Evolutionary conservation across 2,329 filamentous ascomycete species (phyloP), one percentile per base, ranked within the genome.

Genomic region (Ceratocystis variospora): DNA sequence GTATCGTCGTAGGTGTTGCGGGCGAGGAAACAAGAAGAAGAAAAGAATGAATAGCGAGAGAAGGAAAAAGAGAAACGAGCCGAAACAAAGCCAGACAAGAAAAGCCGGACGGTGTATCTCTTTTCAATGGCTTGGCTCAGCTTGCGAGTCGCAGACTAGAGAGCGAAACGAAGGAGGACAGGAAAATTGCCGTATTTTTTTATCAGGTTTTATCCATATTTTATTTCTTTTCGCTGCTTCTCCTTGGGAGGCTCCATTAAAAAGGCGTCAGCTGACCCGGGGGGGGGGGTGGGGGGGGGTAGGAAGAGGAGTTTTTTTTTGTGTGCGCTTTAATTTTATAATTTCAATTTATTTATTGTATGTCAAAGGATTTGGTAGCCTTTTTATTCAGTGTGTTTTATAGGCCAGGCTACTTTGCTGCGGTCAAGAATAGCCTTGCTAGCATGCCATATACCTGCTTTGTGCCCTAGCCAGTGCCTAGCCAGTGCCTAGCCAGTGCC

Each of bases 231-330:
- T 8, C 6, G 15, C n/a, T 48, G 15, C n/a, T 48, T 48, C n/a
- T 19, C n/a, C 46, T 19, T 19, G 46, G 53, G 33, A 37, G 37
- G 25, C 53, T 57, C 53, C 53, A 57, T 57, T 57, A 31, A 57
- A 57, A 57, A 57, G 53, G 10, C 53, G 53, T 57, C 53, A 57
- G 53, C 53, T 57, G 53, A 57, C 53, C 53, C 31, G 53, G 53
- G 53, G 53, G 53, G 3, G 33, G 33, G 53, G 53, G 53, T 25
- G 3, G 33, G 33, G 12, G 33, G 33, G 15, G 46, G 22, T 1
- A 22, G 22, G 22, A 22, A 22, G 22, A 25, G 22, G 22, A 25
- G 22, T 25, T 25, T 50, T n/a, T 50, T 50, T 50, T 33, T 1
- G 25, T 57, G 53, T 31, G 53, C 53, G 53, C 53, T 6, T 57